Conservation (phyloP, 2,329 filamentous ascomycete species). For the Tolypocladium paradoxum region DNA sequence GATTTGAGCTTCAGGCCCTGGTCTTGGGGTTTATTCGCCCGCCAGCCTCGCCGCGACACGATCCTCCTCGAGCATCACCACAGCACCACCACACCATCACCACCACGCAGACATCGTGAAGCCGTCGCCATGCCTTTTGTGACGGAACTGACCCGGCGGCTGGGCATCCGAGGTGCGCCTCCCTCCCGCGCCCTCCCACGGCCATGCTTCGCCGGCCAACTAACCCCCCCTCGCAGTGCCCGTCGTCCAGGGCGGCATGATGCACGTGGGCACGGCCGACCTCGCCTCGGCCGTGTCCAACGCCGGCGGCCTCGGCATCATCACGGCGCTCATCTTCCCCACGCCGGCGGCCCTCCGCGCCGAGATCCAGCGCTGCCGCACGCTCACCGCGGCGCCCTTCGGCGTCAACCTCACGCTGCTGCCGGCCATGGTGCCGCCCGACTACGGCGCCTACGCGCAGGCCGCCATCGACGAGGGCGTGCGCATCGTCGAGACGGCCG, state of each 20-base stretch:
- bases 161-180: conserved; percentile 41
- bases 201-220: too few relatives aligned
- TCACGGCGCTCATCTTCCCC: conserved; percentile 86
- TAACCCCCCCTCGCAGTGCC: conserved; percentile 42
- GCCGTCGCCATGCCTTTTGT: conserved; percentile 39
- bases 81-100: background rate
- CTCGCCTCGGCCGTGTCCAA: conserved; percentile 67
- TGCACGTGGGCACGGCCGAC: conserved; percentile 75
- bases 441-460: conserved; percentile 86
- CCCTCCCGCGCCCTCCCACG: background rate
- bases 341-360: conserved; percentile 83
- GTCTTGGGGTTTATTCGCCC: background rate
- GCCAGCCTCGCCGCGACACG: too few relatives aligned
- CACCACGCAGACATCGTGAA: background rate
- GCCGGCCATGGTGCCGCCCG: conserved; percentile 76
- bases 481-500: conserved; percentile 84
- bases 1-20: too few relatives aligned
- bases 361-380: conserved; percentile 80
- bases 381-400: conserved; percentile 71
- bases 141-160: conserved; percentile 45
- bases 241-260: conserved; percentile 79
- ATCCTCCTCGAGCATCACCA: background rate
- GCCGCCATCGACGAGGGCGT: conserved; percentile 90
- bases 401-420: conserved; percentile 93
- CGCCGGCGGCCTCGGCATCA: conserved; percentile 71